Conservation (phyloP, 345 rosid species). For the Combretum micranthum region DNA sequence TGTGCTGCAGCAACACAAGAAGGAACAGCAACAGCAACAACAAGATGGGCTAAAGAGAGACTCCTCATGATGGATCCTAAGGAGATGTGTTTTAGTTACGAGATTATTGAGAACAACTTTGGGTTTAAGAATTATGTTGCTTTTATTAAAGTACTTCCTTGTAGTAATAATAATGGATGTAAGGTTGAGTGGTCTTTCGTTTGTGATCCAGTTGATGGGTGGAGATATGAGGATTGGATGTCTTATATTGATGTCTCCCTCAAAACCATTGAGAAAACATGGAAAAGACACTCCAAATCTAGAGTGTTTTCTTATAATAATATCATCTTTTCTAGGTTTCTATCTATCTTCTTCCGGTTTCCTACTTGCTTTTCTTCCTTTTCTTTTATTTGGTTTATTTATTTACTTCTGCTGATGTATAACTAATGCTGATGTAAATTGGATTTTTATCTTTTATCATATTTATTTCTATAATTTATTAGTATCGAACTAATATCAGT, state of each 20-base stretch:
- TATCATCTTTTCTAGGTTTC: too few relatives aligned
- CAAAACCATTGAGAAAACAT: conserved; percentile 38
- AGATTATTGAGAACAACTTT: conserved; percentile 43
- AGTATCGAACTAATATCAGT: too few relatives aligned
- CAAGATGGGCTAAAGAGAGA: conserved; percentile 49
- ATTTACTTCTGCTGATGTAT: too few relatives aligned
- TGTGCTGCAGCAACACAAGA: conserved; percentile 19
- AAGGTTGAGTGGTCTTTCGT: conserved; percentile 58
- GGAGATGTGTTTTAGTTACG: conserved; percentile 45
- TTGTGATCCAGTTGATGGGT: conserved; percentile 49
- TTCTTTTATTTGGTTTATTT: too few relatives aligned
- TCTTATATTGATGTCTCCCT: conserved; percentile 25
- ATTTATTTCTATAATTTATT: too few relatives aligned
- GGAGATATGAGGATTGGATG: conserved; percentile 35
- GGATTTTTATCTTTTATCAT: too few relatives aligned
- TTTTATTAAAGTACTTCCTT: conserved; percentile 27
- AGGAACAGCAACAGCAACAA: background rate
- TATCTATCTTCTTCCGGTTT: too few relatives aligned
- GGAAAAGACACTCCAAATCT: conserved; percentile 25
- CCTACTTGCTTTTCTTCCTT: too few relatives aligned
- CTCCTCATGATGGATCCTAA: conserved; percentile 35
- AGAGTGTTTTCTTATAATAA: too few relatives aligned
- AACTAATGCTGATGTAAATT: too few relatives aligned
- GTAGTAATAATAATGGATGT: conserved; percentile 16
- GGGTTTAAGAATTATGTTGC: conserved; percentile 45